Evolutionary conservation across 768 basidiomycete genomes (phyloP).

Genomic region (Podaxis pistillaris): DNA sequence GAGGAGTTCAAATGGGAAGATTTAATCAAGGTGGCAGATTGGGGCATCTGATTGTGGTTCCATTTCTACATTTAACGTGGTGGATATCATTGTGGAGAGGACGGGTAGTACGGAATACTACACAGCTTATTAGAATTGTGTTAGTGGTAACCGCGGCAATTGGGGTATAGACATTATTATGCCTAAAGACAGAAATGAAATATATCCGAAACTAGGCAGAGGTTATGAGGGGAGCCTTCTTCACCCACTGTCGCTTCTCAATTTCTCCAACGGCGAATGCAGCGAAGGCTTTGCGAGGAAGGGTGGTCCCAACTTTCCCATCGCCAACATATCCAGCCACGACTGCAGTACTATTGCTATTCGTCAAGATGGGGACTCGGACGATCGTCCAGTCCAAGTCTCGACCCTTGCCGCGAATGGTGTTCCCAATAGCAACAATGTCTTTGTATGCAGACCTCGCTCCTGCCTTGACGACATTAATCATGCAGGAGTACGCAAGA

Average conservation of each 20-base stretch:
- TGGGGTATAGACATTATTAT: not conserved
- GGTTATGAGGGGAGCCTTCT: constrained; percentile 45
- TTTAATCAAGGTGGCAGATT: constrained; percentile 54
- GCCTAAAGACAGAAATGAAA: not conserved
- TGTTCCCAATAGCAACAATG: constrained; percentile 61
- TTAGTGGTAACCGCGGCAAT: not conserved
- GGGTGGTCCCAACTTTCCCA: constrained; percentile 43
- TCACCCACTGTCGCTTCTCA: constrained; percentile 56
- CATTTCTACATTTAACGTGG: not conserved
- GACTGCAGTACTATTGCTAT: constrained; percentile 41
- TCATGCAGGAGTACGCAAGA: constrained; percentile 40
- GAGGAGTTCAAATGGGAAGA: constrained; percentile 81
- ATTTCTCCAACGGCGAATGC: constrained; percentile 60
- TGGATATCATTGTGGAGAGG: not conserved
- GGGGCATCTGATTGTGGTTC: constrained; percentile 20
- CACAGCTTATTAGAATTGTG: not conserved
- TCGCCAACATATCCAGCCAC: constrained; percentile 71
- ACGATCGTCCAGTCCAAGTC: constrained; percentile 69
- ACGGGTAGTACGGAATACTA: not conserved
- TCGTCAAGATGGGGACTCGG: constrained; percentile 63
- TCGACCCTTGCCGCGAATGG: constrained; percentile 44
- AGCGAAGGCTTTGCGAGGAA: constrained; percentile 60
- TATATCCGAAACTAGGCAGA: constrained; percentile 14
- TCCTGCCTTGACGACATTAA: constrained; percentile 39
- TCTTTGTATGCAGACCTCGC: constrained; percentile 65